Percentiles rank a stretch among this genome's conserved stretches.
phyloP scores from a whole-genome alignment of 257 asterid genomes.

The Capsicum baccatum region DNA sequence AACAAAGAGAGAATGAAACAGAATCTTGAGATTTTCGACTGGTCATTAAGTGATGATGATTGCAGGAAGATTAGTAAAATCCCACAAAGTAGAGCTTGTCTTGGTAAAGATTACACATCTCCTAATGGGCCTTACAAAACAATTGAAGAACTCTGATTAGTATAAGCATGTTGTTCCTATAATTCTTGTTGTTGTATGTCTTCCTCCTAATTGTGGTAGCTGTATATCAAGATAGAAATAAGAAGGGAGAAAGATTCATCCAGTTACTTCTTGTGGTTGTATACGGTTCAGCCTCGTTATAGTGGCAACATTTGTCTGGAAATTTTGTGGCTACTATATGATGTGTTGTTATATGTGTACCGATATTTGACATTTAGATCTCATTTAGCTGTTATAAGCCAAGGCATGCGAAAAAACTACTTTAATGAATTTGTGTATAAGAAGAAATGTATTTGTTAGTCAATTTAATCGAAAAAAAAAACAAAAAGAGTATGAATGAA shows the following conservation, averaged over 20 bases:
- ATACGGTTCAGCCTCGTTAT: no score
- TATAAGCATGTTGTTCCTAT: background rate
- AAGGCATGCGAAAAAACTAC: no score
- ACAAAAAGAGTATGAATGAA: no score
- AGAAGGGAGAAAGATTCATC: background rate
- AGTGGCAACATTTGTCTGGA: no score
- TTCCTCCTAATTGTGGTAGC: background rate
- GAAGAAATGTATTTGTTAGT: no score
- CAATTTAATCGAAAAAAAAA: no score
- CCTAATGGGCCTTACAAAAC: conserved; percentile 66
- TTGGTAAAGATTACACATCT: conserved; percentile 63
- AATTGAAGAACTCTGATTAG: conserved; percentile 55
- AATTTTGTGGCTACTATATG: no score
- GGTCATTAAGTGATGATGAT: conserved; percentile 61
- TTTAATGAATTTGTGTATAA: no score
- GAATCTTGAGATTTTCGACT: conserved; percentile 59
- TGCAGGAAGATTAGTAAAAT: conserved; percentile 51
- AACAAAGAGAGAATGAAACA: conserved; percentile 68
- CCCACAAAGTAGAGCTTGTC: conserved; percentile 60
- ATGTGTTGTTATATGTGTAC: no score
- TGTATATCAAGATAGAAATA: background rate
- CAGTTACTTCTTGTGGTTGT: background rate
- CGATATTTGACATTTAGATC: no score
- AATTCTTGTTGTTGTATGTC: background rate
- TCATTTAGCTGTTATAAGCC: no score